These are phyloP conservation scores for Aspergillus ostianus DNA, from an alignment of 495 filamentous ascomycete species.

Conservation along the genomic window DNA sequence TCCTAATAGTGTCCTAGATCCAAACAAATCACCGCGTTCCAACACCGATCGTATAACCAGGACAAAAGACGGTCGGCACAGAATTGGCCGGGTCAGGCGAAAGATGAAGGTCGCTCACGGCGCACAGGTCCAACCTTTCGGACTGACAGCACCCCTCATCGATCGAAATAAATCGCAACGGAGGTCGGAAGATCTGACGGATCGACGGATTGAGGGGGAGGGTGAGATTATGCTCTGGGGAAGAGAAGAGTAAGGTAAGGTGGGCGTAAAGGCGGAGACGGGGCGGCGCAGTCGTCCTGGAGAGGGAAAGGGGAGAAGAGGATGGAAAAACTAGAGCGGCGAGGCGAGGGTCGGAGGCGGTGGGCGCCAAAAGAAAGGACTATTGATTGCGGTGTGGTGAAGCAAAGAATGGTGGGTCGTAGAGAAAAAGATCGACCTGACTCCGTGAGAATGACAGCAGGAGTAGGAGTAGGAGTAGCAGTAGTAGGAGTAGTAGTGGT, in stretches of 20 bases:
- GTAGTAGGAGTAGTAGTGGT: too few relatives aligned
- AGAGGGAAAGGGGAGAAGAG: constrained; percentile 13
- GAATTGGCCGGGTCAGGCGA: constrained; percentile 4
- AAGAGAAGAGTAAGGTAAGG: constrained; percentile 11
- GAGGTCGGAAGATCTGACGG: not conserved
- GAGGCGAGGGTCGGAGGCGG: not conserved
- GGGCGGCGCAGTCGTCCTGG: not conserved
- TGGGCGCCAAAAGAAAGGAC: not conserved
- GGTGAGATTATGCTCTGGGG: constrained; percentile 11
- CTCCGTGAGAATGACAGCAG: too few relatives aligned
- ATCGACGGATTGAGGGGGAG: constrained; percentile 5
- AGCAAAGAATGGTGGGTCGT: too few relatives aligned
- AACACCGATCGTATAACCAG: constrained; percentile 5
- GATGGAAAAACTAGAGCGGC: constrained; percentile 18
- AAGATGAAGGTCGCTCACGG: constrained; percentile 7
- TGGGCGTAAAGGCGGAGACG: constrained; percentile 17
- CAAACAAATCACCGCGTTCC: not conserved
- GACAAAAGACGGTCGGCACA: constrained; percentile 1
- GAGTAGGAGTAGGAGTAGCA: too few relatives aligned
- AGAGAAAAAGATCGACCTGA: too few relatives aligned
- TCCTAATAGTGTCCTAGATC: constrained; percentile 8
- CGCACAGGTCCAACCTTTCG: constrained; percentile 12
- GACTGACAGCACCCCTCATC: constrained; percentile 13
- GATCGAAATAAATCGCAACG: constrained; percentile 4
- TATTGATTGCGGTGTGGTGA: not conserved